Base-by-base conservation (phyloP, 2,329 filamentous ascomycete genomes). In the Pseudogymnoascus sp. region DNA sequence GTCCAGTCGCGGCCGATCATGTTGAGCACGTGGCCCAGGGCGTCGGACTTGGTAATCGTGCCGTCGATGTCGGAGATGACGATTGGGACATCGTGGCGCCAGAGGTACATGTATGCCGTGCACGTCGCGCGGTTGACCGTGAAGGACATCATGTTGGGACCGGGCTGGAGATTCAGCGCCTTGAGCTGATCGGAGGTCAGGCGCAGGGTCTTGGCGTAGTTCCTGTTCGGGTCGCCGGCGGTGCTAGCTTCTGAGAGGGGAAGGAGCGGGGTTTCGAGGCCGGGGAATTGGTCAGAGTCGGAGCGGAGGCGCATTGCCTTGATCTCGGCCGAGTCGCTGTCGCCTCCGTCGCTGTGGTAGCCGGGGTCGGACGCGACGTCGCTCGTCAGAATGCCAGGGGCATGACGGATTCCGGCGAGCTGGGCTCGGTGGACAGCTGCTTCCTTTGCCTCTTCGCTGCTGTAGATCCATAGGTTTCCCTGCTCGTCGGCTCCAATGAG, bases 401-500 rank as follows among this genome's bases (percentile, higher is more conserved):
- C 4, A n/a, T 77, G 78, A 11, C 76, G 78, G 66, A 87, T 76
- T 3, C 79, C 77, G 25, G 78, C 78, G 65, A 86, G 73, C 1
- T 78, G 77, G 2, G 81, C 79, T 69, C 82, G 80, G 38, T 88
- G 87, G 78, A 88, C 88, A 34, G 93, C 93, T 5, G 90, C 89
- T 70, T 95, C 89, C 72, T 97, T 97, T 23, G 95, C 92, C 72
- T 96, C 93, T 75, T 97, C 93, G 70, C 93, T 97, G 77, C 92
- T 95, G 78, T 99, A 99, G 68, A 99, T 97, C 93, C 95, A 97
- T n/a, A 99, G 81, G 71, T 99, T 99, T 5, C 95, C 95, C 65
- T 95, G 87, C 72, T 96, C 92, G 72, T 99, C 95, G 49, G 95
- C 93, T 11, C 93, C 95, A 69, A 99, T 96, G 31, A 99, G 81